Conservation (phyloP, 345 rosid species). For the Salix suchowensis region DNA sequence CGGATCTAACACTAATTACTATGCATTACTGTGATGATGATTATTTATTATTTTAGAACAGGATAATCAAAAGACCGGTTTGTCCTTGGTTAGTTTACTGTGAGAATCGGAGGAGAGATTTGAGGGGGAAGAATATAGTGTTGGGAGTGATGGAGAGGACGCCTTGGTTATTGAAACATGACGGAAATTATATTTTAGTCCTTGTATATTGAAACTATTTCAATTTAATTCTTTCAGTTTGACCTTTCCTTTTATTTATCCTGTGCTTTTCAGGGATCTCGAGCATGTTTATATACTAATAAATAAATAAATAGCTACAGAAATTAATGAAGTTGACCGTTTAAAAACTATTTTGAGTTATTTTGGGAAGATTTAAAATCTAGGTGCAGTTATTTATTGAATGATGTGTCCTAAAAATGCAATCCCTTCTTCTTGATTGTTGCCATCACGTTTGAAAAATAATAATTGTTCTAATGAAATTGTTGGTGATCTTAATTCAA, state of each 20-base stretch:
- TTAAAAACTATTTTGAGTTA: too few species aligned
- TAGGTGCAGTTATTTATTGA: too few species aligned
- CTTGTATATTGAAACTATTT: background rate
- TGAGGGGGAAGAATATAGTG: background rate
- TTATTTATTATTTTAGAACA: background rate
- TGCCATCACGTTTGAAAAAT: too few species aligned
- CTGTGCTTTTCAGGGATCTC: background rate
- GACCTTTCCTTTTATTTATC: background rate
- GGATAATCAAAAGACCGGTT: background rate
- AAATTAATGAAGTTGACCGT: background rate
- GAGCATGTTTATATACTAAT: too few species aligned
- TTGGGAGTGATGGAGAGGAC: background rate
- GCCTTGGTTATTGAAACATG: background rate
- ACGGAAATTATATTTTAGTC: background rate
- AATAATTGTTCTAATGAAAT: too few species aligned
- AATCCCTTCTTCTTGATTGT: too few species aligned
- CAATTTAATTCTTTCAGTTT: background rate
- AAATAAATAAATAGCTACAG: background rate
- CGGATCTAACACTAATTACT: background rate
- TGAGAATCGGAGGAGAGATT: background rate
- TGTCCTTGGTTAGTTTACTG: background rate
- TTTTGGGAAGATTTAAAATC: background rate
- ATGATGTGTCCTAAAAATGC: too few species aligned
- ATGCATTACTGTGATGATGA: background rate
- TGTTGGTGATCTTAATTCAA: too few species aligned